Percentiles rank a stretch among this genome's conserved stretches.
Evolutionary conservation across 2,329 filamentous ascomycete genomes (phyloP).

Genomic region (Hypomyces rosellus): DNA sequence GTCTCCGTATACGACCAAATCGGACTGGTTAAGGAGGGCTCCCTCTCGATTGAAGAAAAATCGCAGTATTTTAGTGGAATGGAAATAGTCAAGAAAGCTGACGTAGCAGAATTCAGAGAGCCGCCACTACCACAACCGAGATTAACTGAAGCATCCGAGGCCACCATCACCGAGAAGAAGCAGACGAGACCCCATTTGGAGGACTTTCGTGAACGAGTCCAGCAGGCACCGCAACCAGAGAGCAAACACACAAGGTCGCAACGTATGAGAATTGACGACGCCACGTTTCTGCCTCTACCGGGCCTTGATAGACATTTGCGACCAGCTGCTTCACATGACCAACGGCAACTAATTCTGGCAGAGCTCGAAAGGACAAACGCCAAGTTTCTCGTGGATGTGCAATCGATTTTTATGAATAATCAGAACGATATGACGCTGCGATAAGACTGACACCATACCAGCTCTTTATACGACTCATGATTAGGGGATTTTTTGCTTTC

Average conservation of each 20-base stretch:
- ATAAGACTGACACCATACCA: too few species aligned
- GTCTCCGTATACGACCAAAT: not conserved
- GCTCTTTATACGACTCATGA: too few species aligned
- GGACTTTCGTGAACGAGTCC: not conserved
- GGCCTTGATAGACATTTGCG: slow-evolving; percentile 18
- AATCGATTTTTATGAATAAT: not conserved
- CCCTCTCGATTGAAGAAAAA: not conserved
- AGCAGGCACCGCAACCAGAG: not conserved
- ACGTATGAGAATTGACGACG: slow-evolving; percentile 13
- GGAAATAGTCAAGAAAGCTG: not conserved
- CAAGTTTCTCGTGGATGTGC: slow-evolving; percentile 21
- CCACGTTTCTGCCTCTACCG: slow-evolving; percentile 18
- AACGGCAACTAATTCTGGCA: slow-evolving; percentile 21
- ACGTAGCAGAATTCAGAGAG: not conserved
- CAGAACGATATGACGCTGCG: too few species aligned
- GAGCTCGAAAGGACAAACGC: slow-evolving; percentile 22
- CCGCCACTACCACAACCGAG: not conserved
- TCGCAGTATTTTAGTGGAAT: slow-evolving; percentile 1
- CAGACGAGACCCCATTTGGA: not conserved
- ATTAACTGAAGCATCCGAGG: not conserved
- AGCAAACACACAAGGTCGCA: slow-evolving; percentile 14
- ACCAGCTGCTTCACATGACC: slow-evolving; percentile 8
- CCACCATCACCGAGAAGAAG: not conserved
- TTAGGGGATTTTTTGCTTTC: too few species aligned
- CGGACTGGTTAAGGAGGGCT: not conserved